A percentile compares a stretch with the other conserved stretches of the same genome.
phyloP scores from a whole-genome alignment of 306 rosid species.

The Medicago arabica region DNA sequence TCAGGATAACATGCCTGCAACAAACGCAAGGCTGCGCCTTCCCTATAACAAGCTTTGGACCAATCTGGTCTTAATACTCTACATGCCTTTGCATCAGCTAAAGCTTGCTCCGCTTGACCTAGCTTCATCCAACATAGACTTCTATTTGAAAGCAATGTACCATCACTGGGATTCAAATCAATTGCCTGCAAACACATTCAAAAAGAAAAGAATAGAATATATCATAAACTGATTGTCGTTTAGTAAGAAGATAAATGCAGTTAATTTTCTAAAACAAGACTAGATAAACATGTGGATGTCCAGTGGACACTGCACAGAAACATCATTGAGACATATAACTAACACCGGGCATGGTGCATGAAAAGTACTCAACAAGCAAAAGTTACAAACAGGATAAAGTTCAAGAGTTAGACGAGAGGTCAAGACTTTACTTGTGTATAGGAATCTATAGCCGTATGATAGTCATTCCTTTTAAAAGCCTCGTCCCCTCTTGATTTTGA shows the following conservation, averaged over 20 bases:
- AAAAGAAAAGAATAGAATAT: background rate
- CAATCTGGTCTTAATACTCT: constrained; percentile 86
- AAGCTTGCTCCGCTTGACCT: constrained; percentile 90
- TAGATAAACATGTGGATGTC: constrained; percentile 21
- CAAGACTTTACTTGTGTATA: constrained; percentile 77
- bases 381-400: constrained; percentile 32
- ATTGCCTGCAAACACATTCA: constrained; percentile 68
- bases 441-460: constrained; percentile 70
- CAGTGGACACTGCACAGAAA: constrained; percentile 24
- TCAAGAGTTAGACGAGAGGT: constrained; percentile 34
- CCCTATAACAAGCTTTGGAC: constrained; percentile 96
- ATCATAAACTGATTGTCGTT: constrained; percentile 29
- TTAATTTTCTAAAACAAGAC: constrained; percentile 4
- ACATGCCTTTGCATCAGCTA: constrained; percentile 89
- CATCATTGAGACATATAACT: constrained; percentile 11
- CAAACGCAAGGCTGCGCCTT: constrained; percentile 91
- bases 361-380: background rate
- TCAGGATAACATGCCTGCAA: constrained; percentile 68
- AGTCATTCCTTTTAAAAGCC: constrained; percentile 77
- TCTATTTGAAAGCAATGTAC: constrained; percentile 75
- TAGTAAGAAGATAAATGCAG: constrained; percentile 4
- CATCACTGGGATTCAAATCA: constrained; percentile 78
- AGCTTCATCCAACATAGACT: constrained; percentile 89
- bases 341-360: constrained; percentile 2
- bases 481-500: constrained; percentile 91